These are phyloP conservation scores for Spathaspora hagerdaliae DNA, from an alignment of 805 yeast genomes.

Conservation along the genomic window DNA sequence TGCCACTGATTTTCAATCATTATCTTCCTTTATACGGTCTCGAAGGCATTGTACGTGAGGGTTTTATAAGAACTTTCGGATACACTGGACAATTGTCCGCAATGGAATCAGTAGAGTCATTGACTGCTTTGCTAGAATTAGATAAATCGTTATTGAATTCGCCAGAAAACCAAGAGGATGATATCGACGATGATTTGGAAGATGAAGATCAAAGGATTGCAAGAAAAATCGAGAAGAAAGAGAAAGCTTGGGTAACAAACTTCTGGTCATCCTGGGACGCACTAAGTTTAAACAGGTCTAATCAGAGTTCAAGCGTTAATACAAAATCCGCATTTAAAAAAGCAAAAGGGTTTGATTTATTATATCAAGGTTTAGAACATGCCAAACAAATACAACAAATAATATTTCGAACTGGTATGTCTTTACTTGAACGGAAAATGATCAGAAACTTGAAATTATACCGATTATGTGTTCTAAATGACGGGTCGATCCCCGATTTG, in stretches of 20 bases:
- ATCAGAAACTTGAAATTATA: slow-evolving; percentile 77
- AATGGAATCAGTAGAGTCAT: slow-evolving; percentile 86
- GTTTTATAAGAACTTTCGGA: slow-evolving; percentile 84
- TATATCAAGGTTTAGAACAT: slow-evolving; percentile 68
- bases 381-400: slow-evolving; percentile 84
- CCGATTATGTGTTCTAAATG: slow-evolving; percentile 82
- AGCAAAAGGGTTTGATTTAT: slow-evolving; percentile 45
- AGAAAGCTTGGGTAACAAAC: slow-evolving; percentile 69
- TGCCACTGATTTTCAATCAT: slow-evolving; percentile 64
- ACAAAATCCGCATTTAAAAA: slow-evolving; percentile 21
- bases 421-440: slow-evolving; percentile 78
- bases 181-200: slow-evolving; percentile 8
- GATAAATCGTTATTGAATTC: slow-evolving; percentile 30
- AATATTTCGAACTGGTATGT: slow-evolving; percentile 82
- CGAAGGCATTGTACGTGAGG: slow-evolving; percentile 78
- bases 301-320: background rate
- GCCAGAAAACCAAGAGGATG: slow-evolving; percentile 11
- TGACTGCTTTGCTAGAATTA: slow-evolving; percentile 78
- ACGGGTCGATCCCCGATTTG: slow-evolving; percentile 70
- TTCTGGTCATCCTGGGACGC: slow-evolving; percentile 63
- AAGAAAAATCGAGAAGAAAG: slow-evolving; percentile 37
- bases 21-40: slow-evolving; percentile 75
- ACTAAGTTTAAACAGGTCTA: slow-evolving; percentile 29
- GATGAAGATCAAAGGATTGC: slow-evolving; percentile 21
- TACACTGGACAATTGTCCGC: slow-evolving; percentile 85